Evolutionary conservation across 805 yeast species (phyloP), one percentile per base, ranked within the genome.

Genomic region (Barnettozyma wickerhamii): DNA sequence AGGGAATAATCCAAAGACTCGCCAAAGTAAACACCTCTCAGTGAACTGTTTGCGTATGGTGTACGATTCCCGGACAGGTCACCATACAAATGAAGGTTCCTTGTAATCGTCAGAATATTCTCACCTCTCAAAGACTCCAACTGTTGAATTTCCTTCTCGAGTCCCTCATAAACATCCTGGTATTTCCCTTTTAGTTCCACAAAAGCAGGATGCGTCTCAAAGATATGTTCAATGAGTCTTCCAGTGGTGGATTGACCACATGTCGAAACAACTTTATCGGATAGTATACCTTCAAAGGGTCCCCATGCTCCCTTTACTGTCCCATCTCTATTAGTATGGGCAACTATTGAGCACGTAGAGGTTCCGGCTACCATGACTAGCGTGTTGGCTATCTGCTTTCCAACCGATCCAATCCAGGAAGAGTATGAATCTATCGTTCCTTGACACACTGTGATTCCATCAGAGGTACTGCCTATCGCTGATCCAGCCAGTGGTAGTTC

Each of bases 231-330:
- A 20, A 74, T 62, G 6, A 78, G 58, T 38, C 69, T 64, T 4
- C 85, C 85, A 0, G 83, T 70, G 12, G 80, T 75, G 4, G 82
- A 74, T 42, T 72, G 74, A 0, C 85, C 85, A 37, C 74, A 76
- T 46, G 77, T 76, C 36, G 69, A 77, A 2, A 76, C 63, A 18
- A 51, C 47, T 17, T 51, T 42, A 5, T 45, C 59, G 1, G 54
- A 51, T 2, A 68, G 40, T 5, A 73, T 54, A 29, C 66, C 61
- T 2, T 60, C 48, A 49, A 72, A 78, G 0, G 84, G 84, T 0
- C 85, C 84, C 85, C 85, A 79, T 4, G 77, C 58, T 0, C 83
- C 83, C 0, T 66, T 61, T 2, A 65, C 48, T 1, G 52, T 39
- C 6, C 36, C 30, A 3, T 51, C 44, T 2, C 30, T 34, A 4